phyloP scores from a whole-genome alignment of 2,329 filamentous ascomycete species.

The Alternaria sp. region DNA sequence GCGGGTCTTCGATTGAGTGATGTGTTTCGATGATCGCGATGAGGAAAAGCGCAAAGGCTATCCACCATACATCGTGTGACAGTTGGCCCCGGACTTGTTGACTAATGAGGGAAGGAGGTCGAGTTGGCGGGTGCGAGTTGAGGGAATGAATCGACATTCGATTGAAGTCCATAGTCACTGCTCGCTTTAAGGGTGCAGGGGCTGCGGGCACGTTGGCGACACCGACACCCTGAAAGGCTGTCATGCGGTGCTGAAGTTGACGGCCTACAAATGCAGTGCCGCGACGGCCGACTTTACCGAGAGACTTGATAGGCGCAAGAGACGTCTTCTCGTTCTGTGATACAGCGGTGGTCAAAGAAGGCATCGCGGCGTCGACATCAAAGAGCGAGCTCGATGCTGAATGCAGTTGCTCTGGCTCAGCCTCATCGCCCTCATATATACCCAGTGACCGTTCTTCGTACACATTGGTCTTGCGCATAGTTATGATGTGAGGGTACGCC shows the following conservation, averaged over 20 bases:
- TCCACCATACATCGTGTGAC: conserved; percentile 32
- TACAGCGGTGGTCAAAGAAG: conserved; percentile 13
- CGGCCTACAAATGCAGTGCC: conserved; percentile 29
- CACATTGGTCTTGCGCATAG: conserved; percentile 30
- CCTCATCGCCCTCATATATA: conserved; percentile 27
- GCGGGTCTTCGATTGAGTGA: conserved; percentile 27
- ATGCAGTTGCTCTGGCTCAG: conserved; percentile 28
- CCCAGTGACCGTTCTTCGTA: conserved; percentile 28
- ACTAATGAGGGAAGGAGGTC: conserved; percentile 25
- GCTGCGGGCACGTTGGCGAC: conserved; percentile 18
- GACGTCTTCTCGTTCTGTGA: conserved; percentile 9
- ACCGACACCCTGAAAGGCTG: conserved; percentile 29
- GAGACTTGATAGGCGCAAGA: conserved; percentile 7
- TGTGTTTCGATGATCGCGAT: conserved; percentile 32
- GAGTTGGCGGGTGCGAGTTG: conserved; percentile 15
- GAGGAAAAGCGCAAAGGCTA: conserved; percentile 28
- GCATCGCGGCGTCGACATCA: conserved; percentile 20
- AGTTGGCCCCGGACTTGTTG: conserved; percentile 32
- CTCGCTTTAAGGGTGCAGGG: conserved; percentile 11
- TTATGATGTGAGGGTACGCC: conserved; percentile 30
- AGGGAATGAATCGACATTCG: conserved; percentile 27
- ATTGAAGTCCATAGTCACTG: conserved; percentile 24
- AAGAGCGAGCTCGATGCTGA: conserved; percentile 29
- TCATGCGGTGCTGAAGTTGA: conserved; percentile 28
- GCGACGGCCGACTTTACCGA: conserved; percentile 18